Evolutionary conservation across 2,329 filamentous ascomycete species (phyloP).

Genomic region (Trichoderma sp.): DNA sequence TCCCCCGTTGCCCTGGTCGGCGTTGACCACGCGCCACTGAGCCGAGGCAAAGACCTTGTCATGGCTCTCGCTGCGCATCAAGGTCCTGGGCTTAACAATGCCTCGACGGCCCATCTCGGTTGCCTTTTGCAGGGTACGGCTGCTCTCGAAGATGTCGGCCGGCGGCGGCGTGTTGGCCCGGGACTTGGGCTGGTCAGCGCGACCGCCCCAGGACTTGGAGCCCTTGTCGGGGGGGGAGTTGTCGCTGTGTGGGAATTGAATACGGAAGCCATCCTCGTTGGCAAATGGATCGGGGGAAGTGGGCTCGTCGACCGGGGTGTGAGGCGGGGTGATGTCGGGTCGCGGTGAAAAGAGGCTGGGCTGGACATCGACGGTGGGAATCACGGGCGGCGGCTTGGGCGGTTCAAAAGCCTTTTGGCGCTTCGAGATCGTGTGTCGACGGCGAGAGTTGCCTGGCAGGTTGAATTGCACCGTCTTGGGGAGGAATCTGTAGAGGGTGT

Average conservation of each 20-base stretch:
- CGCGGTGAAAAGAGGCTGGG: constrained; percentile 53
- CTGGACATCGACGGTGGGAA: constrained; percentile 36
- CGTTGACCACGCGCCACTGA: constrained; percentile 77
- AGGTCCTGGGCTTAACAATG: constrained; percentile 51
- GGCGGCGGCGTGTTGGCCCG: constrained; percentile 71
- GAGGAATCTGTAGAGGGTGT: constrained; percentile 63
- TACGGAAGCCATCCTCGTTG: constrained; percentile 56
- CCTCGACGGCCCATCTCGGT: constrained; percentile 56
- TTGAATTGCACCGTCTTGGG: constrained; percentile 91
- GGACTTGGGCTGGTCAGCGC: constrained; percentile 74
- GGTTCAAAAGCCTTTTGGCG: constrained; percentile 7
- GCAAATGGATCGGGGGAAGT: constrained; percentile 48
- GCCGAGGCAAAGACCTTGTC: constrained; percentile 72
- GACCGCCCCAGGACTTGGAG: constrained; percentile 72
- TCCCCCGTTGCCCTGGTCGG: constrained; percentile 89
- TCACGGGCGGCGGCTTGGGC: constrained; percentile 11
- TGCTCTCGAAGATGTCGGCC: constrained; percentile 69
- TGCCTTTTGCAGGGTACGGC: constrained; percentile 55
- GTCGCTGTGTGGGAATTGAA: constrained; percentile 53
- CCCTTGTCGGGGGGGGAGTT: constrained; percentile 69
- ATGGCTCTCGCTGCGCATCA: constrained; percentile 58
- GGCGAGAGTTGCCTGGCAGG: constrained; percentile 53
- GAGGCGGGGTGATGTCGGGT: constrained; percentile 51
- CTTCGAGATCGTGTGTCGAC: constrained; percentile 27
- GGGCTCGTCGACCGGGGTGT: constrained; percentile 51